phyloP scores from a whole-genome alignment of 164 flowering plant species.

The Vitis cinerea region DNA sequence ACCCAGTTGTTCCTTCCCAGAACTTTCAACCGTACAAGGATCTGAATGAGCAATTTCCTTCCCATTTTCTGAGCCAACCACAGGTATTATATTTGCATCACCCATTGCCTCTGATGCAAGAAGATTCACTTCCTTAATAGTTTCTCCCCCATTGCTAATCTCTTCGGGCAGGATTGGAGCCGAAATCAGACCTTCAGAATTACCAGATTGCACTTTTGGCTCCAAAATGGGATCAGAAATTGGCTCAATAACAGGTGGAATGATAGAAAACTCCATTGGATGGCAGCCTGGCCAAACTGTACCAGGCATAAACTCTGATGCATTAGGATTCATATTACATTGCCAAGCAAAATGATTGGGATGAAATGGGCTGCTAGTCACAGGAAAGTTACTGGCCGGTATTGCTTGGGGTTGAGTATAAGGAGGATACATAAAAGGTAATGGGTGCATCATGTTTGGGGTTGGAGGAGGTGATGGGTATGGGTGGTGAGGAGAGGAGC shows the following conservation, averaged over 20 bases:
- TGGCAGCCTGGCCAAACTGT: conserved; percentile 80
- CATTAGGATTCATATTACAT: conserved; percentile 58
- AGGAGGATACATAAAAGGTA: conserved; percentile 81
- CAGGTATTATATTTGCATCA: conserved; percentile 26
- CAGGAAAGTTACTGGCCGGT: conserved; percentile 52
- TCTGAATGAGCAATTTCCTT: conserved; percentile 29
- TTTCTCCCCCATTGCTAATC: conserved; percentile 36
- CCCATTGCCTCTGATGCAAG: conserved; percentile 30
- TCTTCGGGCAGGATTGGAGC: conserved; percentile 48
- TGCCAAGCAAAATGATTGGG: conserved; percentile 80
- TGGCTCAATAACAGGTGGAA: conserved; percentile 58
- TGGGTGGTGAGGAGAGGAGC: conserved; percentile 77
- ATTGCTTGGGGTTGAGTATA: conserved; percentile 65
- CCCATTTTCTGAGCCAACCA: conserved; percentile 29
- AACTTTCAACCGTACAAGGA: conserved; percentile 21
- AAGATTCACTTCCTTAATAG: conserved; percentile 36
- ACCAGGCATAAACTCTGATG: conserved; percentile 62
- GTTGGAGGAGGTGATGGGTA: conserved; percentile 86
- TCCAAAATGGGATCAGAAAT: conserved; percentile 41
- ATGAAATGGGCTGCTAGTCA: conserved; percentile 55
- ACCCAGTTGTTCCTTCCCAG: conserved; percentile 19
- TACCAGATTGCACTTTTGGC: conserved; percentile 30
- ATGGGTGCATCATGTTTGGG: conserved; percentile 76
- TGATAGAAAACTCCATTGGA: conserved; percentile 62
- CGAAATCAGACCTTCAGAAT: conserved; percentile 23